Conservation (phyloP, 768 basidiomycete genomes). For the Asterophora lycoperdoides region DNA sequence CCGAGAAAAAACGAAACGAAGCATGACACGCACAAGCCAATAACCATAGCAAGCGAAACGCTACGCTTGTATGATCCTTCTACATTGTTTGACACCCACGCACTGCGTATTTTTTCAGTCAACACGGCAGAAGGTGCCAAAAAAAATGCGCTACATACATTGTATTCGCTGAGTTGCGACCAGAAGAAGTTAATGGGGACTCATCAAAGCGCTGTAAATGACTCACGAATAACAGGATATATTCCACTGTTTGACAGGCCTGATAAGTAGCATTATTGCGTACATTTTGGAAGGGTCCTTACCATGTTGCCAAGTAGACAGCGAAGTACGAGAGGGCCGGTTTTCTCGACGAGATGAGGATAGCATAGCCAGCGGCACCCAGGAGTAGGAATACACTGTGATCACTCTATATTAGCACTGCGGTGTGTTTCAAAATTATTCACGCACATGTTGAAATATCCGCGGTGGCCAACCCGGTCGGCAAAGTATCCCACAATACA, state of each 20-base stretch:
- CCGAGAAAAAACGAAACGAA: background rate
- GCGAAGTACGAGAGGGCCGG: slow-evolving; percentile 68
- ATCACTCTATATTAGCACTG: background rate
- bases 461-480: slow-evolving; percentile 57
- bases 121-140: background rate
- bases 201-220: background rate
- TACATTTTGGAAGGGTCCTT: slow-evolving; percentile 15
- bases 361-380: slow-evolving; percentile 60
- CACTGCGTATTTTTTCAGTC: slow-evolving; percentile 24
- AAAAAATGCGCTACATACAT: slow-evolving; percentile 35
- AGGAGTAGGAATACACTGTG: slow-evolving; percentile 33
- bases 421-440: background rate
- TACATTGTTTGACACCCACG: slow-evolving; percentile 64
- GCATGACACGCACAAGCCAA: slow-evolving; percentile 45
- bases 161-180: slow-evolving; percentile 46
- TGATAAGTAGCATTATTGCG: background rate
- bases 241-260: slow-evolving; percentile 50
- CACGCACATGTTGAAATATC: slow-evolving; percentile 59
- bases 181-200: background rate
- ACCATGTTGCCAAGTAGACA: slow-evolving; percentile 68
- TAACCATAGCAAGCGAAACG: slow-evolving; percentile 66
- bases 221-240: slow-evolving; percentile 67
- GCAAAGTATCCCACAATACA: slow-evolving; percentile 60
- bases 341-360: slow-evolving; percentile 58
- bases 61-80: slow-evolving; percentile 76